Evolutionary conservation across 2,329 filamentous ascomycete genomes (phyloP).

Genomic region (Macrophomina phaseolina): DNA sequence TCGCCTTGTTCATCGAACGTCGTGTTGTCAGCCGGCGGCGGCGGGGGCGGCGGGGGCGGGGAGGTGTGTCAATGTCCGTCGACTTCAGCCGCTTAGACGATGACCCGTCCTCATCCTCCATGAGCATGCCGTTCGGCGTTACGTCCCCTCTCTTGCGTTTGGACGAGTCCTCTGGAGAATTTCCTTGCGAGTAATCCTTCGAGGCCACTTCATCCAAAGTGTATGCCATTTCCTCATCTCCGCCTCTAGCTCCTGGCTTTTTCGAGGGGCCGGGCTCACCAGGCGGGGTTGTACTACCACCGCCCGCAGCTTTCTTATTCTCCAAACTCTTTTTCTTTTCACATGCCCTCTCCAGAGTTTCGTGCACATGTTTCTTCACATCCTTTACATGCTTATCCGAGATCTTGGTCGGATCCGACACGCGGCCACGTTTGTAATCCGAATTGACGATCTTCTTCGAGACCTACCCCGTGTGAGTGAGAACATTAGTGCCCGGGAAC

Average conservation of each 20-base stretch:
- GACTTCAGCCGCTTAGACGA: slow-evolving; percentile 43
- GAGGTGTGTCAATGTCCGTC: slow-evolving; percentile 40
- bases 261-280: slow-evolving; percentile 9
- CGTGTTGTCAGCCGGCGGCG: slow-evolving; percentile 41
- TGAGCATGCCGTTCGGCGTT: not conserved
- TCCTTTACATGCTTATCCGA: slow-evolving; percentile 79
- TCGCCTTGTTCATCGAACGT: slow-evolving; percentile 34
- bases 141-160: slow-evolving; percentile 48
- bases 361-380: slow-evolving; percentile 81
- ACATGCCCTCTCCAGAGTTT: slow-evolving; percentile 86
- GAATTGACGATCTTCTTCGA: slow-evolving; percentile 87
- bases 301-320: slow-evolving; percentile 44
- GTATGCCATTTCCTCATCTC: slow-evolving; percentile 35
- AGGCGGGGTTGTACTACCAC: slow-evolving; percentile 25
- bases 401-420: slow-evolving; percentile 79
- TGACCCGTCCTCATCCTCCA: slow-evolving; percentile 32
- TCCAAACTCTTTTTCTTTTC: slow-evolving; percentile 74
- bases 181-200: slow-evolving; percentile 31
- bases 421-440: slow-evolving; percentile 89
- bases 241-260: not conserved
- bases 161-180: slow-evolving; percentile 33
- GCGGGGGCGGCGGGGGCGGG: slow-evolving; percentile 48
- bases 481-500: not conserved
- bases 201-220: slow-evolving; percentile 31
- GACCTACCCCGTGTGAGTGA: slow-evolving; percentile 43